Evolutionary conservation across 2,329 filamentous ascomycete species (phyloP).

Genomic region (Fusarium sterilihyphosum): DNA sequence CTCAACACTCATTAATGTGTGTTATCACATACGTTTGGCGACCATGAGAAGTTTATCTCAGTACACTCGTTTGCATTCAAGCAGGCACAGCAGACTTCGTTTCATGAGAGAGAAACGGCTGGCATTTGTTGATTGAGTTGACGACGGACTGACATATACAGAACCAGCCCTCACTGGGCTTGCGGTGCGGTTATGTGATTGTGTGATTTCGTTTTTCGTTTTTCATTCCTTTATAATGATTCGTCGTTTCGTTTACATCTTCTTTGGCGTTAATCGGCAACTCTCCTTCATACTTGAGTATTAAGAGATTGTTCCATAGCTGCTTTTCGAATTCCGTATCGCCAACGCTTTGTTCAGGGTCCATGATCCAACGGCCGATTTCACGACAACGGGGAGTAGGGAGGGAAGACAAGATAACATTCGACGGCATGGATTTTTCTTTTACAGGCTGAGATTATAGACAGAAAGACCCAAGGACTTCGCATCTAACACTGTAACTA

Average conservation of each 20-base stretch:
- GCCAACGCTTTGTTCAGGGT: conserved; percentile 40
- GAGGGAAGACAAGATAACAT: conserved; percentile 42
- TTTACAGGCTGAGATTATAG: conserved; percentile 50
- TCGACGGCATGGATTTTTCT: conserved; percentile 45
- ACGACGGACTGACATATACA: conserved; percentile 17
- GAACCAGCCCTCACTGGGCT: conserved; percentile 18
- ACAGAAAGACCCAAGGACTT: conserved; percentile 46
- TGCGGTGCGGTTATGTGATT: conserved; percentile 19
- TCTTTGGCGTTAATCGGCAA: conserved; percentile 37
- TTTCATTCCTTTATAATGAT: neutral
- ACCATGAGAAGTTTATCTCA: conserved; percentile 9
- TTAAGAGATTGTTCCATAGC: conserved; percentile 35
- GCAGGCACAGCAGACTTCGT: neutral
- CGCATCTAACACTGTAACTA: conserved; percentile 50
- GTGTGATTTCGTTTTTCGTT: conserved; percentile 7
- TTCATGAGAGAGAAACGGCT: conserved; percentile 13
- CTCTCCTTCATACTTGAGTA: conserved; percentile 20
- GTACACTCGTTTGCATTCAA: conserved; percentile 5
- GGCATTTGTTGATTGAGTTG: conserved; percentile 7
- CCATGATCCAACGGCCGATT: conserved; percentile 38
- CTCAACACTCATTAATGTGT: conserved; percentile 67
- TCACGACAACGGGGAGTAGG: conserved; percentile 36
- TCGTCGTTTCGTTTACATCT: conserved; percentile 24
- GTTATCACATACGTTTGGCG: conserved; percentile 8
- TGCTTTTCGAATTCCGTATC: conserved; percentile 23